Percentiles rank a stretch among this genome's conserved stretches.
phyloP scores from a whole-genome alignment of 2,329 filamentous ascomycete genomes.

The Hypoxylon sp. region DNA sequence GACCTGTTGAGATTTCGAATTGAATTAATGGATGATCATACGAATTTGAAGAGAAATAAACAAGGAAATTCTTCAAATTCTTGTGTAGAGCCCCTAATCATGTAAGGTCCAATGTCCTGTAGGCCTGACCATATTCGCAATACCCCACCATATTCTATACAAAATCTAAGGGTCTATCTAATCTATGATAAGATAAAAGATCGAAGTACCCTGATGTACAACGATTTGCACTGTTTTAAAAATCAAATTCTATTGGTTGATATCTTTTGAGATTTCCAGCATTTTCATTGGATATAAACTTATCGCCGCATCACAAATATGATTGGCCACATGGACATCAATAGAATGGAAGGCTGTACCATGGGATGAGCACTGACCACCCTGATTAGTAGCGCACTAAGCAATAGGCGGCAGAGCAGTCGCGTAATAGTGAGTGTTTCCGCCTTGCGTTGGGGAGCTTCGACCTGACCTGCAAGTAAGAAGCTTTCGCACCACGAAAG shows the following conservation, averaged over 20 bases:
- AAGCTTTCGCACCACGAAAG: slow-evolving; percentile 36
- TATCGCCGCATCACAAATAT: slow-evolving; percentile 1
- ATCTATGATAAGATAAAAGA: slow-evolving; percentile 43
- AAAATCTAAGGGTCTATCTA: slow-evolving; percentile 32
- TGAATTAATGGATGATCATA: background rate
- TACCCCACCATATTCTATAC: slow-evolving; percentile 41
- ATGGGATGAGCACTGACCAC: slow-evolving; percentile 44
- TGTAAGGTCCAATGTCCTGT: background rate
- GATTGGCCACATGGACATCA: slow-evolving; percentile 35
- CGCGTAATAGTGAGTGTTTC: slow-evolving; percentile 50
- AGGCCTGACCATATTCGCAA: background rate
- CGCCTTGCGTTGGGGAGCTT: slow-evolving; percentile 45
- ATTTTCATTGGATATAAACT: slow-evolving; percentile 30
- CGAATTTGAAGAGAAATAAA: background rate
- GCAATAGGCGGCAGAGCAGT: slow-evolving; percentile 53
- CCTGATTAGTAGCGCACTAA: slow-evolving; percentile 25
- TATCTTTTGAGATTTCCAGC: background rate
- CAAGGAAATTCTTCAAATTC: background rate
- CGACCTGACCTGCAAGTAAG: slow-evolving; percentile 32
- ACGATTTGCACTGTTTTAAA: background rate
- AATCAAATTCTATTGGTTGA: slow-evolving; percentile 15
- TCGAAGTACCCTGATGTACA: slow-evolving; percentile 23
- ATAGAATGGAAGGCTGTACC: slow-evolving; percentile 35
- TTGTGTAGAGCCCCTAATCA: background rate
- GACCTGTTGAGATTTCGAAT: background rate